Conservation (phyloP, 495 filamentous ascomycete genomes). For the Margaritispora aquatica region DNA sequence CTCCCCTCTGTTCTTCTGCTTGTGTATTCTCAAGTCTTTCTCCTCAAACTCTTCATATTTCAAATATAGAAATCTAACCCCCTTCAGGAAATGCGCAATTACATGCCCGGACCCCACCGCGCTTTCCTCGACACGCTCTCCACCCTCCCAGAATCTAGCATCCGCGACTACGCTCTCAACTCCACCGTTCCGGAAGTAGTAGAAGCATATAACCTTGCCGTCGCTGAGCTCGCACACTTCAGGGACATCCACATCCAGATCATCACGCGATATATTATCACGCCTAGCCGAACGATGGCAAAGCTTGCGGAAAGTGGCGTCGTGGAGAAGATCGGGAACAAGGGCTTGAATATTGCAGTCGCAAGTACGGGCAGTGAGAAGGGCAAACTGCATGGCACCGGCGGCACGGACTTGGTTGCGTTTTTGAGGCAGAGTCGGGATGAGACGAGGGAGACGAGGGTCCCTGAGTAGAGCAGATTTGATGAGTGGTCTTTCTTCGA, state of each 20-base stretch:
- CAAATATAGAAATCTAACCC: too few relatives aligned
- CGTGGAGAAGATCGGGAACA: background rate
- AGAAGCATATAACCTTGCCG: slow-evolving; percentile 19
- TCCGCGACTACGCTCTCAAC: slow-evolving; percentile 14
- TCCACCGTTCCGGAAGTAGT: slow-evolving; percentile 3
- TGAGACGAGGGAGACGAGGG: slow-evolving; percentile 14
- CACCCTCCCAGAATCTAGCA: slow-evolving; percentile 5
- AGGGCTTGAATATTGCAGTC: slow-evolving; percentile 14
- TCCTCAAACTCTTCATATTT: background rate
- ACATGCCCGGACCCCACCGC: slow-evolving; percentile 28
- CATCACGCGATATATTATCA: slow-evolving; percentile 28
- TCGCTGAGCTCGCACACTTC: slow-evolving; percentile 19
- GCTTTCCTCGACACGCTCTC: slow-evolving; percentile 19
- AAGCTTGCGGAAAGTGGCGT: slow-evolving; percentile 1
- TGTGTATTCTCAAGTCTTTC: background rate
- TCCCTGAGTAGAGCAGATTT: background rate
- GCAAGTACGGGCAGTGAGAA: slow-evolving; percentile 11
- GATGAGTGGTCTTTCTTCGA: background rate
- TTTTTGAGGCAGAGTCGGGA: slow-evolving; percentile 24
- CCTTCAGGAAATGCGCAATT: slow-evolving; percentile 27
- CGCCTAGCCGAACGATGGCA: slow-evolving; percentile 11
- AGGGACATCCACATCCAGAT: slow-evolving; percentile 27
- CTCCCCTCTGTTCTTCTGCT: too few relatives aligned
- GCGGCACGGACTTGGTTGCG: slow-evolving; percentile 26
- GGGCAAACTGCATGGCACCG: slow-evolving; percentile 21